phyloP scores from a whole-genome alignment of 2,329 filamentous ascomycete genomes.

The Parastagonospora avenae region DNA sequence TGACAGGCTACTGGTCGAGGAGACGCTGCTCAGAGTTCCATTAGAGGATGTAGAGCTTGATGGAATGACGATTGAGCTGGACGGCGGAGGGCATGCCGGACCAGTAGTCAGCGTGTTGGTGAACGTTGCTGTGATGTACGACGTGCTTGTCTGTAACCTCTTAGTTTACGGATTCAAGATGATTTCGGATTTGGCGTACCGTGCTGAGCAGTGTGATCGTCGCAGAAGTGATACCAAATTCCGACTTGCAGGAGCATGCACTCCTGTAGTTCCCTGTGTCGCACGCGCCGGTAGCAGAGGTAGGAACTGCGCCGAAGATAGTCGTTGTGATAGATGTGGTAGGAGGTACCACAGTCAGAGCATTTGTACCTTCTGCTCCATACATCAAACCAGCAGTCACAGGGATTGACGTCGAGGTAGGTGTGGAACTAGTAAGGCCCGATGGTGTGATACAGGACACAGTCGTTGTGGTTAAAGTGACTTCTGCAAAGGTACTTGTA shows the following conservation, averaged over 20 bases:
- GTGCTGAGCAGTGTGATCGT: constrained; percentile 19
- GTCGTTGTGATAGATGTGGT: constrained; percentile 15
- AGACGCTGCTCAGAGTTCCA: background rate
- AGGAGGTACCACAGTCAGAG: background rate
- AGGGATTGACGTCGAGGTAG: background rate
- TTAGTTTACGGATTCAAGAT: constrained; percentile 3
- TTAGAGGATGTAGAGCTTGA: background rate
- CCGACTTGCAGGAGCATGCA: constrained; percentile 30
- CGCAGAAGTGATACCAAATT: constrained; percentile 16
- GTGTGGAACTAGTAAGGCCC: background rate
- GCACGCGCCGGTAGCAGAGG: constrained; percentile 28
- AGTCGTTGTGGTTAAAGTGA: constrained; percentile 11
- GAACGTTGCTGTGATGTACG: constrained; percentile 16
- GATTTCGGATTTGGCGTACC: constrained; percentile 18
- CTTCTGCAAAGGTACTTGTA: constrained; percentile 2
- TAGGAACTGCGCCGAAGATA: constrained; percentile 25
- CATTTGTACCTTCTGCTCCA: constrained; percentile 1
- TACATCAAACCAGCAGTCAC: background rate
- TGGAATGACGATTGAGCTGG: background rate
- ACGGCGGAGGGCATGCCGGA: constrained; percentile 8
- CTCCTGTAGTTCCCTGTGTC: constrained; percentile 23
- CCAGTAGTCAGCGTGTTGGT: constrained; percentile 13
- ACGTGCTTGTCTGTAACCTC: constrained; percentile 12
- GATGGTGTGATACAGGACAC: constrained; percentile 8
- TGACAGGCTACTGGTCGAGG: background rate